Conservation (phyloP, 768 basidiomycete species). For the Hygrophorus pudorinus region DNA sequence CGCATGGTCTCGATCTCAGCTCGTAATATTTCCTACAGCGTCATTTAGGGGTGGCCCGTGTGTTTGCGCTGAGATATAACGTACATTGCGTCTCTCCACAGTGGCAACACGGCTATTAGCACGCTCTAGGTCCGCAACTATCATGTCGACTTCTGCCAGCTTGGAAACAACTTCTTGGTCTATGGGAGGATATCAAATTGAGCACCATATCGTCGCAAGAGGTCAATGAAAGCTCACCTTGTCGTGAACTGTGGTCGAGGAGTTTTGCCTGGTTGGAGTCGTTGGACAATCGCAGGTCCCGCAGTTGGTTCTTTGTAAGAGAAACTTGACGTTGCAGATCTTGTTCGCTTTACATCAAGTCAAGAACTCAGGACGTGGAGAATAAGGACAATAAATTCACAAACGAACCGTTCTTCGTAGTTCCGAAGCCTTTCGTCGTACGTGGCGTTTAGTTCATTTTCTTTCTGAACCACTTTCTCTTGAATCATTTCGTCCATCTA, state of each 20-base stretch:
- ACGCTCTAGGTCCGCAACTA: constrained; percentile 86
- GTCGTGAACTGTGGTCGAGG: constrained; percentile 81
- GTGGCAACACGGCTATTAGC: constrained; percentile 91
- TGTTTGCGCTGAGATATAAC: constrained; percentile 14
- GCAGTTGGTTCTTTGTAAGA: constrained; percentile 80
- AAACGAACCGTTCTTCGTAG: constrained; percentile 82
- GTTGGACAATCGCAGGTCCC: constrained; percentile 83
- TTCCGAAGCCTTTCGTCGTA: constrained; percentile 95
- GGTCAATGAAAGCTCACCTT: constrained; percentile 40
- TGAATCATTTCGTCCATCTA: constrained; percentile 93
- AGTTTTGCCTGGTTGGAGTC: constrained; percentile 91
- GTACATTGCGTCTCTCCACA: constrained; percentile 87
- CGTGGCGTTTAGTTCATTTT: constrained; percentile 93
- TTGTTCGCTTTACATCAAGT: constrained; percentile 54
- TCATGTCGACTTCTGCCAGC: constrained; percentile 89
- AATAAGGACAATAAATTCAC: neutral
- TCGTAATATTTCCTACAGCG: constrained; percentile 74
- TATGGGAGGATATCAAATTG: constrained; percentile 16
- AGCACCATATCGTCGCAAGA: neutral
- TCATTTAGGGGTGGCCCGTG: neutral
- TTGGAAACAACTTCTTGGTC: constrained; percentile 90
- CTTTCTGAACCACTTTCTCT: constrained; percentile 84
- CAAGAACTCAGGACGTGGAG: neutral
- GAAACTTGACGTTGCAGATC: constrained; percentile 87
- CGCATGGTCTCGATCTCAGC: constrained; percentile 91